Percentiles rank a stretch among this genome's conserved stretches.
These are phyloP conservation scores for Saccharum spontaneum DNA, from an alignment of 176 grass and related monocot genomes.

Conservation along the genomic window DNA sequence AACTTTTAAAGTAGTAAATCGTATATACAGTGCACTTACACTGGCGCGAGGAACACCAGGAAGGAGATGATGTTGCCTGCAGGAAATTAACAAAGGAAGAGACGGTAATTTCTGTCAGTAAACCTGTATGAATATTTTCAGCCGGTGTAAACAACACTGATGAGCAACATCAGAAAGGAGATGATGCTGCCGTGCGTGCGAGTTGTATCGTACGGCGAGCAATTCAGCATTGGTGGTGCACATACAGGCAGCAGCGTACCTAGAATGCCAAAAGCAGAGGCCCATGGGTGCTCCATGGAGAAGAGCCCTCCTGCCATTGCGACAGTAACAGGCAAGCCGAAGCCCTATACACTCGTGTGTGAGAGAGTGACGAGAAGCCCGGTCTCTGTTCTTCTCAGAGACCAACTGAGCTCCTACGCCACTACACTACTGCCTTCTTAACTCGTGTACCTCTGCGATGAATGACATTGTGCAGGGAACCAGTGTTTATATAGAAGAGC, in stretches of 20 bases:
- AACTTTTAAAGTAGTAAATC: neutral
- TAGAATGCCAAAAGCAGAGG: conserved; percentile 74
- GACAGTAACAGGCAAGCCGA: neutral
- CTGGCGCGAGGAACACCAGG: conserved; percentile 84
- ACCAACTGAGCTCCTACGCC: neutral
- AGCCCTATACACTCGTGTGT: neutral
- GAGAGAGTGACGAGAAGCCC: neutral
- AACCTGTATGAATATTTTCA: neutral
- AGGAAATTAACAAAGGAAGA: neutral
- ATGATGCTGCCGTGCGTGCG: neutral
- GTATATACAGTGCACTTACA: conserved; percentile 35
- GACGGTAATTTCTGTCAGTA: neutral
- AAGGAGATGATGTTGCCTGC: conserved; percentile 88
- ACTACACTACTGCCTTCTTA: neutral
- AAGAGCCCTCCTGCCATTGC: conserved; percentile 53
- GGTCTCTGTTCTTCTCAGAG: conserved; percentile 31
- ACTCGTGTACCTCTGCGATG: neutral
- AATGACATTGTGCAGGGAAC: neutral
- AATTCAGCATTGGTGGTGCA: neutral
- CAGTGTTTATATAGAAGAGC: conserved; percentile 33
- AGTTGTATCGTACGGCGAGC: neutral
- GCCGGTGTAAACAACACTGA: neutral
- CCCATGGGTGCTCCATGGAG: conserved; percentile 64
- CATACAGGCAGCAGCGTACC: conserved; percentile 31
- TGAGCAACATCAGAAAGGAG: too few relatives aligned